Conservation (phyloP, 192 early-diverging fungal genomes). For the Phycomyces nitens region DNA sequence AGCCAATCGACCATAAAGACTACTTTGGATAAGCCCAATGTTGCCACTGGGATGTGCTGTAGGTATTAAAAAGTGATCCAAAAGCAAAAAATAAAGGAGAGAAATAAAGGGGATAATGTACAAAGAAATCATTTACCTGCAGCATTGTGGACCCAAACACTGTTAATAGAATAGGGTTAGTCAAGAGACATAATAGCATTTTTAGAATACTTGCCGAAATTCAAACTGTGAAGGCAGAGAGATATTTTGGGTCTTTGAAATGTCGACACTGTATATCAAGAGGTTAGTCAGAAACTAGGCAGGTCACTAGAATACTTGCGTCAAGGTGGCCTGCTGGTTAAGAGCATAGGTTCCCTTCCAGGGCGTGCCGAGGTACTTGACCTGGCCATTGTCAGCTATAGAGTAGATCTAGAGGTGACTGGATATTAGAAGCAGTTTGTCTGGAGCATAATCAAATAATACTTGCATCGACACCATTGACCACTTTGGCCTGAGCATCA, state of each 20-base stretch:
- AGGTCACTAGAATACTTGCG: conserved; percentile 13
- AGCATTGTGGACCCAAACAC: conserved; percentile 31
- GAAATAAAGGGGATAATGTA: no score
- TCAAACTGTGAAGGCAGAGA: conserved; percentile 35
- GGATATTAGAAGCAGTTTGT: neutral
- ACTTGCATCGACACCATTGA: conserved; percentile 31
- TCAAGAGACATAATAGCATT: neutral
- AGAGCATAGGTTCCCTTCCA: conserved; percentile 33
- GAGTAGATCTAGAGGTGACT: conserved; percentile 21
- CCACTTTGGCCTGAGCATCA: conserved; percentile 27
- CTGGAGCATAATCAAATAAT: neutral
- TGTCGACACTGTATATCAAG: conserved; percentile 24
- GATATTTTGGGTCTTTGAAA: conserved; percentile 23
- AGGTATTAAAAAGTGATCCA: no score
- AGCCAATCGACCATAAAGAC: no score
- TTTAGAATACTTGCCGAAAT: conserved; percentile 11
- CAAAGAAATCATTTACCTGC: conserved; percentile 5
- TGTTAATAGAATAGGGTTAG: neutral
- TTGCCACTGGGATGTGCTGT: no score
- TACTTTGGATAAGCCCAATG: no score
- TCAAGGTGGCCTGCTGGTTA: conserved; percentile 29
- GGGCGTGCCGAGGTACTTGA: conserved; percentile 26
- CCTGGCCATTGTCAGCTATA: conserved; percentile 21
- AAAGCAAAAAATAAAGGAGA: no score
- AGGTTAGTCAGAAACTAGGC: no score